Conservation (phyloP, 164 flowering plant genomes). For the Vitis amurensis region DNA sequence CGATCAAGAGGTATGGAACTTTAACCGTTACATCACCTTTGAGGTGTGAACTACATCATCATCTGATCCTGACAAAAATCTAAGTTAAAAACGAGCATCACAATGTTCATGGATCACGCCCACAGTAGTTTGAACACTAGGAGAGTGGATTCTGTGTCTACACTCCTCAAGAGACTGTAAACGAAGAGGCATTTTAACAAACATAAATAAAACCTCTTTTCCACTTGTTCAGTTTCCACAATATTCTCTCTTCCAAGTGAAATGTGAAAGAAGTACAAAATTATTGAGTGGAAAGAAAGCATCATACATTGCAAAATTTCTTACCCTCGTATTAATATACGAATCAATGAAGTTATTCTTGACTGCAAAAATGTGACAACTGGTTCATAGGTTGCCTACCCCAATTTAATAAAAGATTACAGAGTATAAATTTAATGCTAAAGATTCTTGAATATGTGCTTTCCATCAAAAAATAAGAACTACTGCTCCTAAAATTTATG, state of each 20-base stretch:
- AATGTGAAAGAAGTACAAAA: too few species aligned
- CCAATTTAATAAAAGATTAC: background rate
- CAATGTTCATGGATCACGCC: background rate
- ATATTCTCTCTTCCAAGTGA: background rate
- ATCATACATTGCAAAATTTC: conserved; percentile 15
- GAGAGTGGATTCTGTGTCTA: background rate
- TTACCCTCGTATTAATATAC: background rate
- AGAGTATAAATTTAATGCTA: background rate
- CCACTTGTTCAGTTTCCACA: background rate
- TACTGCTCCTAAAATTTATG: background rate
- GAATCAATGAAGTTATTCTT: background rate
- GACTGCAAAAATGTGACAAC: conserved; percentile 2
- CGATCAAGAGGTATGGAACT: too few species aligned
- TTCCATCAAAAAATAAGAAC: background rate
- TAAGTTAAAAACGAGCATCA: too few species aligned
- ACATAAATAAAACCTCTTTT: background rate
- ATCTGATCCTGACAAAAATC: too few species aligned
- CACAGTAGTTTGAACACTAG: background rate
- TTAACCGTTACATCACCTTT: too few species aligned
- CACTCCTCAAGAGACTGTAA: background rate
- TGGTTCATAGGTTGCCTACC: background rate
- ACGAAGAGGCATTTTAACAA: background rate
- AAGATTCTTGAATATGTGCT: background rate
- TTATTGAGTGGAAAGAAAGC: background rate
- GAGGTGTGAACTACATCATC: too few species aligned